Conservation (phyloP, 805 yeast species). For the fission yeast (Schizosaccharomyces pombe) region ASM294v3 CU329670.1:4313001-4313500, state of each 20-base stretch:
- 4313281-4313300: slow-evolving; percentile 8
- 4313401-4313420: slow-evolving; percentile 9
- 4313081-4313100: background rate
- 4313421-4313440: slow-evolving; percentile 5
- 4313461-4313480: slow-evolving; percentile 6
- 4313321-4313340: slow-evolving; percentile 30
- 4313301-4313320: slow-evolving; percentile 22
- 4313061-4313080: background rate
- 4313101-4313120: background rate
- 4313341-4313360: slow-evolving; percentile 33
- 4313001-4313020: too few relatives aligned
- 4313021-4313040: too few relatives aligned
- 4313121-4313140: background rate
- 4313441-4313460: slow-evolving; percentile 6
- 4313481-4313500: slow-evolving; percentile 4
- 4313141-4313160: background rate
- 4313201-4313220: background rate
- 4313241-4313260: background rate
- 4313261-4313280: background rate
- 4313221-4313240: slow-evolving; percentile 1
- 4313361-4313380: slow-evolving; percentile 11
- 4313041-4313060: too few relatives aligned
- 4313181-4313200: too few relatives aligned
- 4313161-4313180: too few relatives aligned
- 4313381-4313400: slow-evolving; percentile 7